Conservation (phyloP, 2,329 filamentous ascomycete species). For the Penicillium rolfsii region DNA sequence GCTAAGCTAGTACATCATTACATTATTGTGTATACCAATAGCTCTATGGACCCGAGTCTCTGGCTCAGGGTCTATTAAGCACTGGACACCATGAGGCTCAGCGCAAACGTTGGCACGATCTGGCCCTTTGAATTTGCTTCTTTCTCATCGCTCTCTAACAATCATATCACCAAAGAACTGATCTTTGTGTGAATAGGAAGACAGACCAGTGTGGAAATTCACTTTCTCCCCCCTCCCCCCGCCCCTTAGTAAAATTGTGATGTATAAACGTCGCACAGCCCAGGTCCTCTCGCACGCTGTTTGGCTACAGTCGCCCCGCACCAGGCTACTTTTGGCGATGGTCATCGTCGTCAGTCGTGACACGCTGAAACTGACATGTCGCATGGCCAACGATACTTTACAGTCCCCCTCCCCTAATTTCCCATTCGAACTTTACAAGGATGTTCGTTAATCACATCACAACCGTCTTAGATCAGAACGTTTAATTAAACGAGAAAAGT, state of each 20-base stretch:
- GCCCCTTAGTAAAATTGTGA: conserved; percentile 20
- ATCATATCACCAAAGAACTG: background rate
- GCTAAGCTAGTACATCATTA: background rate
- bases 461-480: background rate
- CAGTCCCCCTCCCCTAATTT: background rate
- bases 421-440: background rate
- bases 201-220: background rate
- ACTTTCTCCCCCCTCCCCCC: conserved; percentile 12
- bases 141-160: background rate
- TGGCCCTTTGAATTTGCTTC: background rate
- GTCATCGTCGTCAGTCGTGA: background rate
- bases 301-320: conserved; percentile 6
- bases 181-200: background rate
- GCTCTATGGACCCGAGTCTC: background rate
- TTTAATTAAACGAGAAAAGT: background rate
- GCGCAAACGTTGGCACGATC: background rate
- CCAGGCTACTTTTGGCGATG: background rate
- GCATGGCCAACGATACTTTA: conserved; percentile 6
- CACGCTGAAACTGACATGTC: conserved; percentile 19
- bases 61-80: background rate
- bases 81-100: conserved; percentile 1
- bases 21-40: no score
- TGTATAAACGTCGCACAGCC: conserved; percentile 19
- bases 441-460: background rate
- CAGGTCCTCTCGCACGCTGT: conserved; percentile 17